Conservation (phyloP, 2,329 filamentous ascomycete genomes). For the Apiospora kogelbergensis region DNA sequence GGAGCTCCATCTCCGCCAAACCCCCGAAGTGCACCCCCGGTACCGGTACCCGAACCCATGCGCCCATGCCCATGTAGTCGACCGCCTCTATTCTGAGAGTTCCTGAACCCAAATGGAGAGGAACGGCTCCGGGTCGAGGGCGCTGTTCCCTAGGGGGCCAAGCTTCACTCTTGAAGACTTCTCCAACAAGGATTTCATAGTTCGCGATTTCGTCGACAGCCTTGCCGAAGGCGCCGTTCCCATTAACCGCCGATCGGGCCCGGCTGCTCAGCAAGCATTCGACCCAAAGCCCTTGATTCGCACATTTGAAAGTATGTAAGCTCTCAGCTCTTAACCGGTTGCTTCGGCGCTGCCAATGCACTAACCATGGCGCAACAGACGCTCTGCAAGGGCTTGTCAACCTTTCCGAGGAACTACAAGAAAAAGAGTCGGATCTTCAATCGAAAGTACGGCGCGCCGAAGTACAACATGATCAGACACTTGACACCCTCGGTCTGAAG, state of each 20-base stretch:
- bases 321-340: conserved; percentile 7
- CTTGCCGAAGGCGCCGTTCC: conserved; percentile 83
- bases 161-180: conserved; percentile 88
- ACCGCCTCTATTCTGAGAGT: conserved; percentile 17
- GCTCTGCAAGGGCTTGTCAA: conserved; percentile 66
- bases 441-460: conserved; percentile 90
- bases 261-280: conserved; percentile 62
- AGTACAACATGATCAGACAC: conserved; percentile 85
- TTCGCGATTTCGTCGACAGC: conserved; percentile 94
- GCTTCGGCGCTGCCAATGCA: conserved; percentile 24
- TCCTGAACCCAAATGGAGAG: conserved; percentile 38
- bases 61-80: conserved; percentile 20
- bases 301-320: conserved; percentile 74
- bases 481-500: conserved; percentile 83
- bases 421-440: conserved; percentile 85
- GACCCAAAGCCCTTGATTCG: conserved; percentile 96
- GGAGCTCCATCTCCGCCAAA: not conserved
- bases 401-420: conserved; percentile 81
- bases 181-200: conserved; percentile 90
- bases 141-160: conserved; percentile 75
- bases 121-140: conserved; percentile 52
- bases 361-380: conserved; percentile 40
- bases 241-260: conserved; percentile 75
- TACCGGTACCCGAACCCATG: not conserved
- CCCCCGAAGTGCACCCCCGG: not conserved